These are phyloP conservation scores for Lactarius vividus DNA, from an alignment of 768 basidiomycete genomes.

Conservation along the genomic window DNA sequence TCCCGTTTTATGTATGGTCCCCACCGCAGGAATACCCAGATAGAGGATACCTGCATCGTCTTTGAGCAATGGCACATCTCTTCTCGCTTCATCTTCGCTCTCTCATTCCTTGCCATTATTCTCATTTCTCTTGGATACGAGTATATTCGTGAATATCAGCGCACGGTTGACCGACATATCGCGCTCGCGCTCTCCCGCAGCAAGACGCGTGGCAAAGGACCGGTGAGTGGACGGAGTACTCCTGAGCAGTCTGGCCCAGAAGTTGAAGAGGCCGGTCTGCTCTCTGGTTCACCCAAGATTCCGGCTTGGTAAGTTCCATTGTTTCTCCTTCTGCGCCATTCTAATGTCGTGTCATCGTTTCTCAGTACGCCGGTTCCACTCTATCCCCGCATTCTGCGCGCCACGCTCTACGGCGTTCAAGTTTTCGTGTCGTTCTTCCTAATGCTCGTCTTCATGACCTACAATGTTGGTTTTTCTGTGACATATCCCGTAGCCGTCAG, in stretches of 20 bases:
- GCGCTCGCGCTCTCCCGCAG: slow-evolving; percentile 46
- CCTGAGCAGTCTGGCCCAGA: slow-evolving; percentile 38
- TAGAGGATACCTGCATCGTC: slow-evolving; percentile 78
- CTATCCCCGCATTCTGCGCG: slow-evolving; percentile 53
- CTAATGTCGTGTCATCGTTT: neutral
- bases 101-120: slow-evolving; percentile 66
- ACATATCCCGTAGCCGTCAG: slow-evolving; percentile 4
- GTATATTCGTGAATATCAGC: slow-evolving; percentile 67
- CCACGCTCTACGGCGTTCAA: slow-evolving; percentile 67
- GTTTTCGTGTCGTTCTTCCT: slow-evolving; percentile 85
- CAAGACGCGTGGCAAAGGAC: slow-evolving; percentile 45
- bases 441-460: slow-evolving; percentile 97
- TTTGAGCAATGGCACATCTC: slow-evolving; percentile 76
- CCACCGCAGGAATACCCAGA: slow-evolving; percentile 63
- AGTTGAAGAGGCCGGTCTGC: slow-evolving; percentile 53
- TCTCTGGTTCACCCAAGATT: slow-evolving; percentile 47
- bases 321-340: neutral
- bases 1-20: neutral
- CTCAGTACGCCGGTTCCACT: slow-evolving; percentile 51
- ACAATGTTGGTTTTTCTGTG: slow-evolving; percentile 63
- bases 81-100: slow-evolving; percentile 51
- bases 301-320: slow-evolving; percentile 43
- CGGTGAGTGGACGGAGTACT: slow-evolving; percentile 42
- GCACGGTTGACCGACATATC: slow-evolving; percentile 56
- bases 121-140: slow-evolving; percentile 74